Conservation (phyloP, 495 filamentous ascomycete species). For the Aspergillus sparsus region DNA sequence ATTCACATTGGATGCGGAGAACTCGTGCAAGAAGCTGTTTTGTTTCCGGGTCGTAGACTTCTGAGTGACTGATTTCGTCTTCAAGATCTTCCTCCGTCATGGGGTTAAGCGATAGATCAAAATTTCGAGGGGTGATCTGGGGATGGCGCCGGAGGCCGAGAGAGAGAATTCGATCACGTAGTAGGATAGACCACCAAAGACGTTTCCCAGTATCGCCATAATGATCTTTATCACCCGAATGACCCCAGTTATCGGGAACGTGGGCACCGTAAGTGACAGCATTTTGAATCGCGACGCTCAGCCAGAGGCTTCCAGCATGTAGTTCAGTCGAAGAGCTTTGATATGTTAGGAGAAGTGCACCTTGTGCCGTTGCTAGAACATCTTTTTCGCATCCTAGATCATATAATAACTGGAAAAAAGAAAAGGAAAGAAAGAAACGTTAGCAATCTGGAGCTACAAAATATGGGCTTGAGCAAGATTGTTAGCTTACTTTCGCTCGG, state of each 20-base stretch:
- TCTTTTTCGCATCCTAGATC: constrained; percentile 11
- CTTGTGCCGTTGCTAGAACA: constrained; percentile 3
- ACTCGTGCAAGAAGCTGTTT: constrained; percentile 5
- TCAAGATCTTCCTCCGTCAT: constrained; percentile 8
- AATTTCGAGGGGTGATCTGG: constrained; percentile 6
- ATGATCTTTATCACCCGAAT: not conserved
- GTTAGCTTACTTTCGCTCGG: constrained; percentile 5
- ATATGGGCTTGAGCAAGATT: too few relatives aligned
- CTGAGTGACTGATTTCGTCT: constrained; percentile 10
- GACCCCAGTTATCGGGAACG: not conserved
- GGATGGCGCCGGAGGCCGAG: constrained; percentile 11
- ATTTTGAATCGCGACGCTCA: constrained; percentile 13
- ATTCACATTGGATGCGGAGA: constrained; percentile 6
- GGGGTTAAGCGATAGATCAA: not conserved
- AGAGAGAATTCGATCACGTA: constrained; percentile 6
- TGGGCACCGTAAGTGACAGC: constrained; percentile 6
- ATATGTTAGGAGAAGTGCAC: constrained; percentile 8
- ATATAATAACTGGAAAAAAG: constrained; percentile 2
- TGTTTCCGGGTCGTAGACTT: constrained; percentile 10
- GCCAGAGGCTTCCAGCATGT: constrained; percentile 9
- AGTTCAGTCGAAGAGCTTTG: constrained; percentile 8
- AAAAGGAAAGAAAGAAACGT: not conserved
- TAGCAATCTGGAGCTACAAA: too few relatives aligned
- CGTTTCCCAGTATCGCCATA: not conserved
- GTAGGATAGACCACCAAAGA: constrained; percentile 11